phyloP scores from a whole-genome alignment of 441 rosid species.

The Bocquillonia castaneifolia region DNA sequence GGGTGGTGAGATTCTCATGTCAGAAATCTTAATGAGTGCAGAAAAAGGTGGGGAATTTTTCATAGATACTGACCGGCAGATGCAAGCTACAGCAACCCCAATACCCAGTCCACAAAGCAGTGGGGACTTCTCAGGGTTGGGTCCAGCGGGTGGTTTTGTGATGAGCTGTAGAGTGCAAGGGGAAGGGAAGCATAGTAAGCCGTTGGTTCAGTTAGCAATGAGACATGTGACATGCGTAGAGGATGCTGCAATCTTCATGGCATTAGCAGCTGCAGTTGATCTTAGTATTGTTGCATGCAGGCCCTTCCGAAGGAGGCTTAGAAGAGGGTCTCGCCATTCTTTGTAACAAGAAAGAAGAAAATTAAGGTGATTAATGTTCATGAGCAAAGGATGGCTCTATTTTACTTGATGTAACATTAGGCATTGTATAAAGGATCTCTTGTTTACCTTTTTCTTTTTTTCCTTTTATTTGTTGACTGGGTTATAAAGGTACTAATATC shows the following conservation, averaged over 20 bases:
- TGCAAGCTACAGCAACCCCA: constrained; percentile 57
- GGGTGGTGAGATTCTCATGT: constrained; percentile 73
- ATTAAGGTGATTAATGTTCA: constrained; percentile 22
- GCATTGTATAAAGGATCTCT: constrained; percentile 35
- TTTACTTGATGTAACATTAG: constrained; percentile 28
- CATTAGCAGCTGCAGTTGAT: constrained; percentile 90
- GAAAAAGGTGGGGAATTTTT: constrained; percentile 93
- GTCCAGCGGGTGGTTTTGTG: constrained; percentile 71
- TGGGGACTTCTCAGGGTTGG: constrained; percentile 75
- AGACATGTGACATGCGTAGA: constrained; percentile 85
- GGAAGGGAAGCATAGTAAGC: constrained; percentile 85
- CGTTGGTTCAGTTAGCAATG: constrained; percentile 79
- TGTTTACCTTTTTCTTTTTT: constrained; percentile 10
- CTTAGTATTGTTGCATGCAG: constrained; percentile 87
- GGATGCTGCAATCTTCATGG: constrained; percentile 98
- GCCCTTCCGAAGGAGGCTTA: constrained; percentile 67
- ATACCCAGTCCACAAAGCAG: constrained; percentile 91
- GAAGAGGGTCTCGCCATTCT: constrained; percentile 61
- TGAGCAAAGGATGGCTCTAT: constrained; percentile 25
- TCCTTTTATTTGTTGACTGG: constrained; percentile 19
- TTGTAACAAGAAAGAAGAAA: constrained; percentile 31
- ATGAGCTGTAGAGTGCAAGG: constrained; percentile 94
- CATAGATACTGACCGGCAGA: constrained; percentile 74
- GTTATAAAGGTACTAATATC: neutral
- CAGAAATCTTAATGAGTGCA: constrained; percentile 73